Conservation (phyloP, 805 yeast species). For the Candida boleticola region DNA sequence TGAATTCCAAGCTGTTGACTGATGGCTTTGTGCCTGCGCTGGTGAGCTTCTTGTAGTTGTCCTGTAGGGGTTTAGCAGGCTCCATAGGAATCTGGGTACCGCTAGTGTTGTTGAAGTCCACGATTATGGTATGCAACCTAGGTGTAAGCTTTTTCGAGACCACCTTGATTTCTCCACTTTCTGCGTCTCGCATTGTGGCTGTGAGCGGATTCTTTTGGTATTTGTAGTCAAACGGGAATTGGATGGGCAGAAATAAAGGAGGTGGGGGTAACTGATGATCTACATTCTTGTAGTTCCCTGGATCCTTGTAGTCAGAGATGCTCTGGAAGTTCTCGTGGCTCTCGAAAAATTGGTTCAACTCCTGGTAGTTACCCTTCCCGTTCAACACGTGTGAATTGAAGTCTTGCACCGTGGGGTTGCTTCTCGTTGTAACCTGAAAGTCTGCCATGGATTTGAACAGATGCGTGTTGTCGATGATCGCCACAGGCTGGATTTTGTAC, state of each 20-base stretch:
- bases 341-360: conserved; percentile 24
- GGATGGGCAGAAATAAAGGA: conserved; percentile 72
- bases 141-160: conserved; percentile 43
- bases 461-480: conserved; percentile 64
- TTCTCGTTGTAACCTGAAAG: conserved; percentile 69
- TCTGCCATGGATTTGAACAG: conserved; percentile 86
- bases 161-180: conserved; percentile 58
- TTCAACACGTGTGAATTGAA: conserved; percentile 25
- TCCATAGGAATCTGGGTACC: conserved; percentile 37
- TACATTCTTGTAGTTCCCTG: conserved; percentile 23
- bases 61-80: conserved; percentile 49
- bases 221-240: conserved; percentile 74
- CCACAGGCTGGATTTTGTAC: conserved; percentile 56
- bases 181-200: conserved; percentile 47
- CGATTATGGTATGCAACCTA: conserved; percentile 54
- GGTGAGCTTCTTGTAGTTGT: conserved; percentile 30
- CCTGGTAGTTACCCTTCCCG: conserved; percentile 19
- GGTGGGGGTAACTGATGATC: conserved; percentile 78
- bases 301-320: conserved; percentile 26
- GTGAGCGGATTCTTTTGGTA: conserved; percentile 70
- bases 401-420: conserved; percentile 39
- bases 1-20: conserved; percentile 27
- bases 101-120: conserved; percentile 42
- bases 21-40: conserved; percentile 26
- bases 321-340: conserved; percentile 20